Evolutionary conservation across 768 basidiomycete genomes (phyloP).

Genomic region (Amanita jacksonii): DNA sequence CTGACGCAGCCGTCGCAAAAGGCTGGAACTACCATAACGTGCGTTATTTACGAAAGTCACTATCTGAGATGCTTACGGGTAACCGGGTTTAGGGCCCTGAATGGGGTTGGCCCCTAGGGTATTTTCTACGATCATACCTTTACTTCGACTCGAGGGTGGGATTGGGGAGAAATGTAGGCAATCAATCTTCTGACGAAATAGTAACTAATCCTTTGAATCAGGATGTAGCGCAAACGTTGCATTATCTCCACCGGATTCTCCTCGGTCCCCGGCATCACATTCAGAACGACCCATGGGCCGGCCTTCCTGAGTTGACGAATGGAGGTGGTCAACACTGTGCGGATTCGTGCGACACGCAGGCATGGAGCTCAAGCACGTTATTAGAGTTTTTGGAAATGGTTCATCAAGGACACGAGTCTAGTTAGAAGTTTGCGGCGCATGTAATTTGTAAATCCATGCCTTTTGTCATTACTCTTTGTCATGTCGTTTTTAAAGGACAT

Average conservation of each 20-base stretch:
- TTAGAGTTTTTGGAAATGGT: slow-evolving; percentile 82
- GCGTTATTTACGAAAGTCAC: slow-evolving; percentile 13
- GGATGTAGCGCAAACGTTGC: slow-evolving; percentile 64
- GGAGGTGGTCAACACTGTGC: slow-evolving; percentile 70
- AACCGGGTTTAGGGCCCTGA: slow-evolving; percentile 65
- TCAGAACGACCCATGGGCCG: slow-evolving; percentile 79
- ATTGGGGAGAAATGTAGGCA: slow-evolving; percentile 54
- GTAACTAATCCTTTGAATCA: slow-evolving; percentile 18
- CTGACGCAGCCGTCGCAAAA: slow-evolving; percentile 79
- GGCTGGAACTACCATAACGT: slow-evolving; percentile 94
- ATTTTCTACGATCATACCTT: slow-evolving; percentile 90
- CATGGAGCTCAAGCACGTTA: slow-evolving; percentile 91
- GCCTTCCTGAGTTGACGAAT: slow-evolving; percentile 90
- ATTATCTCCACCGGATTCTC: slow-evolving; percentile 69
- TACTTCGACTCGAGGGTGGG: slow-evolving; percentile 73
- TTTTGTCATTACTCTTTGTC: too few species aligned
- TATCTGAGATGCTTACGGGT: not conserved
- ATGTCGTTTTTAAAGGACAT: too few species aligned
- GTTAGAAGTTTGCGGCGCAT: too few species aligned
- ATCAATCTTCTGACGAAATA: not conserved
- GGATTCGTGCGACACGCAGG: slow-evolving; percentile 91
- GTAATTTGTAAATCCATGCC: too few species aligned
- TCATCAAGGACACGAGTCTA: too few species aligned
- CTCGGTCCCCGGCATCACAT: slow-evolving; percentile 67
- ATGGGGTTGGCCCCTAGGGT: slow-evolving; percentile 94